phyloP scores from a whole-genome alignment of 345 rosid genomes.

The Arabidopsis suecica region DNA sequence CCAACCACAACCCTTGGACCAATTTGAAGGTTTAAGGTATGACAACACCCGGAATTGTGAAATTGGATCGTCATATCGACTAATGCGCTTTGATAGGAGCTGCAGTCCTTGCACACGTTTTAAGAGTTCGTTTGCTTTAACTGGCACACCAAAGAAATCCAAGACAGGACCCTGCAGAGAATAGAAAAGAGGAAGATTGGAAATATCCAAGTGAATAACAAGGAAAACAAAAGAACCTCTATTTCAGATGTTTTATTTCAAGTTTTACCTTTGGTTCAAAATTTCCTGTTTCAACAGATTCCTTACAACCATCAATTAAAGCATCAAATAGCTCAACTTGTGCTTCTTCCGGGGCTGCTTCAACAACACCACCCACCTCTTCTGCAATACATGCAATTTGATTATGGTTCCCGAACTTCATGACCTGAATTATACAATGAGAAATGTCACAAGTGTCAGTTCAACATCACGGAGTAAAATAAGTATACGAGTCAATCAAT shows the following conservation, averaged over 20 bases:
- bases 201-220: slow-evolving; percentile 11
- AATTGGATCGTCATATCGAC: slow-evolving; percentile 80
- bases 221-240: neutral
- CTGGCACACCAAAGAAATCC: slow-evolving; percentile 97
- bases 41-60: slow-evolving; percentile 83
- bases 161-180: slow-evolving; percentile 79
- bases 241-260: slow-evolving; percentile 28
- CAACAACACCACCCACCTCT: slow-evolving; percentile 90
- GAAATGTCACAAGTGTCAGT: slow-evolving; percentile 13
- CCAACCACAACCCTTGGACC: slow-evolving; percentile 99
- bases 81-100: slow-evolving; percentile 80
- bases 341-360: slow-evolving; percentile 76
- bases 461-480: neutral
- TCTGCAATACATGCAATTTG: slow-evolving; percentile 72
- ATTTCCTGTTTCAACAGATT: slow-evolving; percentile 73
- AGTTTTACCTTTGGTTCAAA: slow-evolving; percentile 76
- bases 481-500: slow-evolving; percentile 5
- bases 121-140: slow-evolving; percentile 84
- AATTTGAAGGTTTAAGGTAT: slow-evolving; percentile 94
- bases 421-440: slow-evolving; percentile 59
- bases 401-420: slow-evolving; percentile 87
- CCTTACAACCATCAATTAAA: slow-evolving; percentile 84
- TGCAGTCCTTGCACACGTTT: slow-evolving; percentile 91
- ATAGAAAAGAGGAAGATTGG: slow-evolving; percentile 18
- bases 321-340: slow-evolving; percentile 90